A percentile compares a stretch with the other conserved stretches of the same genome.
Conservation (phyloP, 352 stramenopile genomes). For the Thalassiosira mediterranea region DNA sequence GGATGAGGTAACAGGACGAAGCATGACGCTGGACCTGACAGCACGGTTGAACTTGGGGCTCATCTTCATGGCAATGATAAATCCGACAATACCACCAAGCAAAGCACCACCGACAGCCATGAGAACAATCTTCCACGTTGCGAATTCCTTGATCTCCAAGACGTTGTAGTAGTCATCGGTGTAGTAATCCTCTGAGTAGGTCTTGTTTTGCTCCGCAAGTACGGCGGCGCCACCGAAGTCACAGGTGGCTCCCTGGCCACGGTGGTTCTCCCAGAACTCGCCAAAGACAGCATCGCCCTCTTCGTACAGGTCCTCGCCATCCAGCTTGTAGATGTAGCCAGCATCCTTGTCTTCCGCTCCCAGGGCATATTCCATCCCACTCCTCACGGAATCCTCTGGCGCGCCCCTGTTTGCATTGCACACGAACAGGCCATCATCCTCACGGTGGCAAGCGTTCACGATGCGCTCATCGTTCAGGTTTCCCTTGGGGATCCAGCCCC, state of each 20-base stretch:
- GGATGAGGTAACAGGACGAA: slow-evolving; percentile 28
- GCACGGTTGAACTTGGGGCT: slow-evolving; percentile 64
- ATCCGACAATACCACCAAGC: slow-evolving; percentile 49
- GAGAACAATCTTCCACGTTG: slow-evolving; percentile 44
- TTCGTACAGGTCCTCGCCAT: slow-evolving; percentile 58
- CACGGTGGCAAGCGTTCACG: slow-evolving; percentile 56
- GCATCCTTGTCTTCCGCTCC: slow-evolving; percentile 32
- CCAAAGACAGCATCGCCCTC: slow-evolving; percentile 56
- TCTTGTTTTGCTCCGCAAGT: slow-evolving; percentile 64
- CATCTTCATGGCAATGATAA: slow-evolving; percentile 61
- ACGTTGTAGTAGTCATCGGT: slow-evolving; percentile 50
- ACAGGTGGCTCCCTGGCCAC: slow-evolving; percentile 68
- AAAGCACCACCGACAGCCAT: slow-evolving; percentile 30
- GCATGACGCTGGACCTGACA: slow-evolving; percentile 30
- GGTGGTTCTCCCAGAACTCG: slow-evolving; percentile 62
- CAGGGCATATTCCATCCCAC: slow-evolving; percentile 61
- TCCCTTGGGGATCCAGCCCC: slow-evolving; percentile 77
- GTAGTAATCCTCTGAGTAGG: slow-evolving; percentile 51
- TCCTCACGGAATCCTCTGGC: slow-evolving; percentile 48
- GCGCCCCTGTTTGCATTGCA: slow-evolving; percentile 64
- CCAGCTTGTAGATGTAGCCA: slow-evolving; percentile 35
- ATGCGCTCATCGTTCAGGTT: slow-evolving; percentile 70
- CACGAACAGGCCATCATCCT: slow-evolving; percentile 67
- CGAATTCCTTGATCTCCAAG: slow-evolving; percentile 29
- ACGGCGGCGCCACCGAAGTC: slow-evolving; percentile 79